Base-by-base conservation (phyloP, 768 basidiomycete genomes). In the Heimioporus sp. region DNA sequence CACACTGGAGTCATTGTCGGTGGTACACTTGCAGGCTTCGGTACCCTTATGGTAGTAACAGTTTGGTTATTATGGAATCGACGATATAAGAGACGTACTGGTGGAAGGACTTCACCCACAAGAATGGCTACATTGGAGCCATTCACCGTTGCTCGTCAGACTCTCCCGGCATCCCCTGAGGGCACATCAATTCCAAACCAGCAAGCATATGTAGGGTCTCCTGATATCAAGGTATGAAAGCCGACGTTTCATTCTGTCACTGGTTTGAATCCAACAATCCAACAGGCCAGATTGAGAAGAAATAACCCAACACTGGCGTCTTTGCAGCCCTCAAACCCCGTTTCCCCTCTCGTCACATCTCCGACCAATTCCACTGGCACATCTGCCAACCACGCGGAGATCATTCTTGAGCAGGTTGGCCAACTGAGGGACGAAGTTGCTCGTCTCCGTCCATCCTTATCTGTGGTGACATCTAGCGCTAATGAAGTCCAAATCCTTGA, bases 1-100 rank as follows among this genome's bases (percentile, higher is more conserved):
- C 43, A 43, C 16, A 20, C 31, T 12, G 44, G 52, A 1, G 43
- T 35, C 13, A 53, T 57, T 12, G 43, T 48, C 2, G 57, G 60
- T 24, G 57, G 51, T n/a, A 16, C 24, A 2, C 32, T 60, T 0
- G 58, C 49, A 4, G 58, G 46, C 0, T 19, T 49, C 15, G 20
- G 28, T 9, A 36, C 40, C 1, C 13, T 63, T 13, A 19, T 7
- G 12, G 13, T 55, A 8, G 21, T 36, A 24, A 13, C 15, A n/a
- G 31, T 10, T 2, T 36, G n/a, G 16, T 15, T 62, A 2, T 8
- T 56, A 1, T 62, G 46, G 13, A 52, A 34, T 48, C 36, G 48
- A 37, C 49, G 43, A n/a, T 2, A 28, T n/a, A 53, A 41, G 28
- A 48, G 40, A 39, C 43, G 31, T 8, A 10, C 31, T 1, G 20